Evolutionary conservation across 73 alveolate genomes (phyloP).

Genomic region (Paramecium tetraurelia): DNA sequence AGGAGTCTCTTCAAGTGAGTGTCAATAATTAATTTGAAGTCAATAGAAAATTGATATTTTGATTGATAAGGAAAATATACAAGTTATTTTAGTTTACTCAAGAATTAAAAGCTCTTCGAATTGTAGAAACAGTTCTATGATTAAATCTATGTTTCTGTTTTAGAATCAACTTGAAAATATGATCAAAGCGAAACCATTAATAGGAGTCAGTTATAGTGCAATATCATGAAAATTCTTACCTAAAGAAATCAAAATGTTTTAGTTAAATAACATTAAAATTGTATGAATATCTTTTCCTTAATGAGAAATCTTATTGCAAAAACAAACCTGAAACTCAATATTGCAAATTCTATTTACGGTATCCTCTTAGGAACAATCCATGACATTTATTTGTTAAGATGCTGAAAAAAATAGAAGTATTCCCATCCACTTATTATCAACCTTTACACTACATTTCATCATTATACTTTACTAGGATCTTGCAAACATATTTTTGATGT

Average conservation of each 20-base stretch:
- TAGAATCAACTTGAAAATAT: not conserved
- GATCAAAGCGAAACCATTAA: not conserved
- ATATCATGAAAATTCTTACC: not conserved
- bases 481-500: too few relatives aligned
- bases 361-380: not conserved
- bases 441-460: too few relatives aligned
- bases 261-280: not conserved
- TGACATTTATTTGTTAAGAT: slow-evolving; percentile 13
- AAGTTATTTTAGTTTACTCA: not conserved
- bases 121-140: not conserved
- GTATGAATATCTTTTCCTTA: not conserved
- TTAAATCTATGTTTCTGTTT: not conserved
- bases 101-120: not conserved
- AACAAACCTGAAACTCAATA: not conserved
- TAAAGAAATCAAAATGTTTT: not conserved
- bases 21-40: not conserved
- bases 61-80: not conserved
- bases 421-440: too few relatives aligned
- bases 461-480: too few relatives aligned
- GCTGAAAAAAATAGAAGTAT: not conserved
- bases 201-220: not conserved
- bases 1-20: not conserved
- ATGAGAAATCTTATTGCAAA: slow-evolving; percentile 12
- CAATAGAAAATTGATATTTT: not conserved
- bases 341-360: not conserved